Conservation (phyloP, 2,329 filamentous ascomycete genomes). For the Colletotrichum scovillei region DNA sequence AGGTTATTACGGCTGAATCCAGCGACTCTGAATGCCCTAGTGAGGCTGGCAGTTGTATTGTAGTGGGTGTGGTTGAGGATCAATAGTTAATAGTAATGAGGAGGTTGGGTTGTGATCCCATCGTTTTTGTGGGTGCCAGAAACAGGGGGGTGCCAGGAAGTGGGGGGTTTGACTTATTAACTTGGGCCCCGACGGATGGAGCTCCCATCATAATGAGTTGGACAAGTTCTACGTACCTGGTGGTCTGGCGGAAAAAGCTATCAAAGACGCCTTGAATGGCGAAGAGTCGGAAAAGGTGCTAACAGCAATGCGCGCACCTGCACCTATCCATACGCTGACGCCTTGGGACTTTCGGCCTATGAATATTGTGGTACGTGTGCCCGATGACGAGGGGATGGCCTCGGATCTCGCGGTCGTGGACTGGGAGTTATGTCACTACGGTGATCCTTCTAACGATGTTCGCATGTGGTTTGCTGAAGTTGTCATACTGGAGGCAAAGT, state of each 20-base stretch:
- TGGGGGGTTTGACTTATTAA: too few species aligned
- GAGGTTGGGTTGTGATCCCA: too few species aligned
- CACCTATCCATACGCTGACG: not conserved
- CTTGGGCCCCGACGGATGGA: not conserved
- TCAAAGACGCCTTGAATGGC: not conserved
- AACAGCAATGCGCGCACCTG: not conserved
- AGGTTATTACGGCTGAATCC: too few species aligned
- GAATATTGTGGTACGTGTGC: not conserved
- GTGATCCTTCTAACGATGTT: not conserved
- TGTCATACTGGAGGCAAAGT: not conserved
- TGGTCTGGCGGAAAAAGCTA: not conserved
- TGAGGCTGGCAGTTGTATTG: too few species aligned
- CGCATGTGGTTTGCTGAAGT: slow-evolving; percentile 8
- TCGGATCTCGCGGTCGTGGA: not conserved
- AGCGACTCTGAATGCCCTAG: too few species aligned
- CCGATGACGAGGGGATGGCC: not conserved
- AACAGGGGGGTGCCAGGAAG: too few species aligned
- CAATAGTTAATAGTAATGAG: too few species aligned
- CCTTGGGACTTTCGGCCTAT: slow-evolving; percentile 1
- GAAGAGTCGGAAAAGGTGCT: not conserved
- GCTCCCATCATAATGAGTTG: not conserved
- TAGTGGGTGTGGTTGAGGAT: too few species aligned
- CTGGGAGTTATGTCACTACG: slow-evolving; percentile 4
- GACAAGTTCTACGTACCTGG: not conserved
- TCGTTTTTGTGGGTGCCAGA: too few species aligned